Evolutionary conservation across 495 filamentous ascomycete genomes (phyloP), one percentile per base, ranked within the genome.

Genomic region (Lichenothelia convexa): DNA sequence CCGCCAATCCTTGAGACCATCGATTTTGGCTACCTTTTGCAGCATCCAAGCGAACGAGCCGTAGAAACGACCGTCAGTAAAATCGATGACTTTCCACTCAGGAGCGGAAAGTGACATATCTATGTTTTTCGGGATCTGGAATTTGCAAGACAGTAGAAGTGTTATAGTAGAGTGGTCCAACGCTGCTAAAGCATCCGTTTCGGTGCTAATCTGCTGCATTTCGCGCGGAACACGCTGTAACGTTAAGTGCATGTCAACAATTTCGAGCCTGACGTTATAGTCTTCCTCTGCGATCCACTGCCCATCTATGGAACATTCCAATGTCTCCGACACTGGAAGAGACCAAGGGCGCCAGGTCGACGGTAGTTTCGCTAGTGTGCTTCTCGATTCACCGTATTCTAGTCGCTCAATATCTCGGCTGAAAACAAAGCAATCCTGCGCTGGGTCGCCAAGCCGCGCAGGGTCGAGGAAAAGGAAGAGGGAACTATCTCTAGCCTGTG

Each of bases 391-490:
- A 23, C 76, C 68, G 11, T 61, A 60, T 12, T 70, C 56, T 3
- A 71, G 54, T 4, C 65, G 59, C 1, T 58, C 44, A 31, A 60
- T 64, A 5, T 70, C 57, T 5, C 60, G 35, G 1, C 75, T 64
- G 45, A 86, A 80, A 12, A 83, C 70, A 45, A 72, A 86, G 1
- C 47, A 46, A 49, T 87, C 80, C 3, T 65, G 30, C 0, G 55
- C 43, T 0, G 61, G 48, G 13, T 54, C 37, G 3, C 64, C 62
- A 8, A 62, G 53, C 24, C 58, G 62, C 2, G 56, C 51, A 0
- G 67, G 66, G 26, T 87, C 78, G 30, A 78, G 57, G 51, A 82
- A 83, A 15, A 86, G 54, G 41, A 67, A 86, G 3, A 78, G 21
- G 0, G 56, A 40, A 21, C 51, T 42, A 3, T 45, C n/a, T 39